phyloP scores from a whole-genome alignment of 306 rosid genomes.

The Luffa aegyptiaca region DNA sequence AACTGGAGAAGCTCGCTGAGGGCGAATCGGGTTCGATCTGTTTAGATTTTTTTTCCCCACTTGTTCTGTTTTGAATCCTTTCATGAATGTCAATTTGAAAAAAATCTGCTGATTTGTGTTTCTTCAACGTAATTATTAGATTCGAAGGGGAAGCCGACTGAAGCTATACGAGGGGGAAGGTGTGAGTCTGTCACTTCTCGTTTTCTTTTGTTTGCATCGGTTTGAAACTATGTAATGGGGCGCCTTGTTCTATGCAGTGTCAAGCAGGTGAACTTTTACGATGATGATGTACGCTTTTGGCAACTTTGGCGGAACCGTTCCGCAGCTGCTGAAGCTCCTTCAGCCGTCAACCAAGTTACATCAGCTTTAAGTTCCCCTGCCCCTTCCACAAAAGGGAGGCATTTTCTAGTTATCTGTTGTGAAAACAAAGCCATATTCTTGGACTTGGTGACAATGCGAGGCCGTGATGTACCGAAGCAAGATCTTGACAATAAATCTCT shows the following conservation, averaged over 20 bases:
- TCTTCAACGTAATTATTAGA: conserved; percentile 31
- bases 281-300: conserved; percentile 96
- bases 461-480: conserved; percentile 95
- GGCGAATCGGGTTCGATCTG: conserved; percentile 69
- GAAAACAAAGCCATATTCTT: conserved; percentile 92
- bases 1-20: conserved; percentile 97
- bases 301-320: conserved; percentile 84
- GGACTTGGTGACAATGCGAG: conserved; percentile 97
- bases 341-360: conserved; percentile 60
- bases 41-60: neutral
- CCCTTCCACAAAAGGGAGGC: conserved; percentile 90
- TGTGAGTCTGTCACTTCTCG: conserved; percentile 13
- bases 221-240: conserved; percentile 6
- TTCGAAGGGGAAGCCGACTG: conserved; percentile 78
- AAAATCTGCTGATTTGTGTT: neutral
- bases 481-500: conserved; percentile 95
- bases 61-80: neutral
- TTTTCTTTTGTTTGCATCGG: conserved; percentile 20
- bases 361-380: conserved; percentile 75
- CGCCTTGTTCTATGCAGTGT: conserved; percentile 43
- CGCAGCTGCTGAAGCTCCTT: conserved; percentile 93
- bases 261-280: conserved; percentile 87
- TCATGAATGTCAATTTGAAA: neutral
- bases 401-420: conserved; percentile 96
- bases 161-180: conserved; percentile 99